Evolutionary conservation across 805 yeast species (phyloP).

Genomic region (Groenewaldozyma tartarivorans): DNA sequence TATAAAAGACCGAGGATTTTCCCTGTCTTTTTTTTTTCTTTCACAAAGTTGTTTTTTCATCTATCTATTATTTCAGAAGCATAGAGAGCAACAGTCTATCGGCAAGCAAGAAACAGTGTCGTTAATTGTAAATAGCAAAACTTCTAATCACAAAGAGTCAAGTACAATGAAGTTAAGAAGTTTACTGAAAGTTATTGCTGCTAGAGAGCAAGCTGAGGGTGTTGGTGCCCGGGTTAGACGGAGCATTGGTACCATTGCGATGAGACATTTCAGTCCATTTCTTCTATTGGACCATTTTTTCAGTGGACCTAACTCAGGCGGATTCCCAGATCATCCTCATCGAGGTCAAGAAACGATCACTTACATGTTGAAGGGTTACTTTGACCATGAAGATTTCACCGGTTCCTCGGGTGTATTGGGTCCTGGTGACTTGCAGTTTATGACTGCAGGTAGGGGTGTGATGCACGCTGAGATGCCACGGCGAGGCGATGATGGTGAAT

Average conservation of each 20-base stretch:
- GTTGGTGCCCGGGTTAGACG: conserved; percentile 77
- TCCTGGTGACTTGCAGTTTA: conserved; percentile 80
- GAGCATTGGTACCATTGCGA: conserved; percentile 57
- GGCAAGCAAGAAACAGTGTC: conserved; percentile 1
- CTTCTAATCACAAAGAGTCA: background rate
- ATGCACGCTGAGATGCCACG: conserved; percentile 84
- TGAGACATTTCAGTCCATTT: conserved; percentile 72
- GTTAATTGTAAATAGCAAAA: background rate
- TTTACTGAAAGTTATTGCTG: conserved; percentile 38
- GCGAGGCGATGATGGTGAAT: conserved; percentile 30
- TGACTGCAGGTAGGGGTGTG: conserved; percentile 86
- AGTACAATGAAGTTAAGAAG: conserved; percentile 1
- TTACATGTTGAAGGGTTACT: conserved; percentile 48
- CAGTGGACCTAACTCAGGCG: conserved; percentile 43
- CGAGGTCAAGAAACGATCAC: conserved; percentile 74
- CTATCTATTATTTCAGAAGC: no score
- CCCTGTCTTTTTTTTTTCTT: no score
- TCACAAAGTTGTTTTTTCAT: no score
- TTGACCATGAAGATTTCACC: conserved; percentile 79
- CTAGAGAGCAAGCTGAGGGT: conserved; percentile 71
- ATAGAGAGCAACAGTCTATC: background rate
- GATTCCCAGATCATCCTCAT: conserved; percentile 82
- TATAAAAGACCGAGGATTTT: no score
- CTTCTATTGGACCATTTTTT: conserved; percentile 70
- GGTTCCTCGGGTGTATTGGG: conserved; percentile 65